Conservation (phyloP, 305 asterid genomes). For the Fraxinus floribunda region DNA sequence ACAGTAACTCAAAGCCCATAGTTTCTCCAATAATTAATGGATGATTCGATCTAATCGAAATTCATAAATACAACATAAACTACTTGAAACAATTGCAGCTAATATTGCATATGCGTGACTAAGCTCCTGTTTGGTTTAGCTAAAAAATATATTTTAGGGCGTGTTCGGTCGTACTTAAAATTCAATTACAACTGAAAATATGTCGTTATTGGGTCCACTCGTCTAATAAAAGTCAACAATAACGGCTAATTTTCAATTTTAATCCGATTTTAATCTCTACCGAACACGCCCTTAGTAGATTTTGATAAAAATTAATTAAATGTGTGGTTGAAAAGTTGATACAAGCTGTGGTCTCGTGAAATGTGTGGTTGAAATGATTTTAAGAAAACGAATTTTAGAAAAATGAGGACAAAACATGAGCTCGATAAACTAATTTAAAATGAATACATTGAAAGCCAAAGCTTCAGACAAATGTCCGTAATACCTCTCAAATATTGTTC, state of each 20-base stretch:
- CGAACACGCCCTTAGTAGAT: too few relatives aligned
- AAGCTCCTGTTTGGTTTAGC: neutral
- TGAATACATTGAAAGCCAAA: neutral
- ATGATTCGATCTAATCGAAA: neutral
- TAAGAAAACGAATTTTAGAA: too few relatives aligned
- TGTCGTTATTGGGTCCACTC: too few relatives aligned
- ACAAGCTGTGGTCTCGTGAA: neutral
- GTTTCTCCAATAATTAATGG: too few relatives aligned
- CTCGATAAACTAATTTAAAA: neutral
- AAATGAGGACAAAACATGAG: neutral
- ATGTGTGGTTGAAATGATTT: too few relatives aligned
- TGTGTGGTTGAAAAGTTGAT: neutral
- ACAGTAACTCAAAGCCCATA: neutral
- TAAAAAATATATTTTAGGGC: neutral
- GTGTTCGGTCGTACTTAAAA: too few relatives aligned
- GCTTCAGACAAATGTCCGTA: neutral
- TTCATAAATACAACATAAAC: neutral
- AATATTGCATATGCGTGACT: slow-evolving; percentile 3
- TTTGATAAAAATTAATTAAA: neutral
- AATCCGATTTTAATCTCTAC: too few relatives aligned
- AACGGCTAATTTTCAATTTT: too few relatives aligned
- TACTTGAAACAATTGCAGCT: neutral
- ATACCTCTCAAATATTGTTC: neutral
- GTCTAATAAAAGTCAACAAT: too few relatives aligned
- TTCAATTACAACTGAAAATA: too few relatives aligned